Base-by-base conservation (phyloP, 768 basidiomycete species). In the Termitomyces sp. region DNA sequence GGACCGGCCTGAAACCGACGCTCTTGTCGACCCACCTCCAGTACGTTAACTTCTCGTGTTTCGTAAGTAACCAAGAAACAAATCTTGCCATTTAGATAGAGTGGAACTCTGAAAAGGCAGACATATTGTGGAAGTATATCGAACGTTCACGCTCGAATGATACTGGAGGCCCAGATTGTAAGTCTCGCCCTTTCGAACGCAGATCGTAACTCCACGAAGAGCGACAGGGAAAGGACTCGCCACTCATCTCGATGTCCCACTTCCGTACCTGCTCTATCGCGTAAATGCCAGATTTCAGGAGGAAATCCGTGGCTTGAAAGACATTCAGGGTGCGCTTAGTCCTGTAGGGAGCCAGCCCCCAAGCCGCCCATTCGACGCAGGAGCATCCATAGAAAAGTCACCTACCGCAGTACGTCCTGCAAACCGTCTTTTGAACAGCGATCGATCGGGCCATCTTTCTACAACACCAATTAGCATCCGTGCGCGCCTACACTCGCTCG, bases 61-160 rank as follows among this genome's bases (percentile, higher is more conserved):
- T 49, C n/a, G 42, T 20, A 58, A 36, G 42, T 20, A 58, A 36
- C 56, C 60, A 51, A 42, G 17, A 14, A 43, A 45, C 46, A 57
- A 66, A 60, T 52, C 64, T 59, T 61, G 63, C 57, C 47, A 57
- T 62, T 60, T 68, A 94, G 92, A 87, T 94, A 71, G 87, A 90
- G 77, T 94, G 92, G 92, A 91, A 83, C 47, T 66, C 83, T 8
- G 90, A 93, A 60, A 94, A 94, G 71, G 92, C 93, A 49, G 87
- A 88, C 63, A 84, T 91, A 6, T 77, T 94, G 8, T 94, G 92
- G 92, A 91, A 92, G 72, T 89, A 91, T 48, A 92, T 94, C 63
- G 87, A 91, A 57, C 82, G 85, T 66, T 91, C 90, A 38, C 82
- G 91, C 58, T 82, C 86, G 5, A 84, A 82, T 34, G 89, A 92